A percentile compares a stretch with the other conserved stretches of the same genome.
These are phyloP conservation scores for Globisporangium paddicum DNA, from an alignment of 352 stramenopile species.

Conservation along the genomic window DNA sequence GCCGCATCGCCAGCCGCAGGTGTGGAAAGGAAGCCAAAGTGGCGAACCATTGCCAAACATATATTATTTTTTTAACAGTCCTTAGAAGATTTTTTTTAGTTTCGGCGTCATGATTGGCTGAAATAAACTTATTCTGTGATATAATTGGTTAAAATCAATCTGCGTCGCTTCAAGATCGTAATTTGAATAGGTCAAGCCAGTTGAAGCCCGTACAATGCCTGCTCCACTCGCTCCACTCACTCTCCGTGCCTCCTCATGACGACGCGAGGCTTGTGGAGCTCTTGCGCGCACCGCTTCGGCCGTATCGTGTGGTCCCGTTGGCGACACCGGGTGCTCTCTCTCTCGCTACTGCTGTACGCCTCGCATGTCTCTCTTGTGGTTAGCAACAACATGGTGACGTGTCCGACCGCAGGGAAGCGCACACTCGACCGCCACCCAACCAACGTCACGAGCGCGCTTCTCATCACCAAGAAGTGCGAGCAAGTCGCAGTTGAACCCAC, in stretches of 20 bases:
- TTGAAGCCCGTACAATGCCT: too few species aligned
- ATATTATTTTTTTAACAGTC: too few species aligned
- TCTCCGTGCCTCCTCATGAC: not conserved
- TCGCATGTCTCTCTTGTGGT: not conserved
- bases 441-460: not conserved
- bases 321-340: not conserved
- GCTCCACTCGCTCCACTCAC: not conserved
- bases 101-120: too few species aligned
- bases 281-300: not conserved
- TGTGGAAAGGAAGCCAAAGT: too few species aligned
- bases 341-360: not conserved
- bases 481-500: not conserved
- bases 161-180: too few species aligned
- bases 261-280: not conserved
- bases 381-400: not conserved
- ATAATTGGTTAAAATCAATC: too few species aligned
- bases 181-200: too few species aligned
- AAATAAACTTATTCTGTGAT: too few species aligned
- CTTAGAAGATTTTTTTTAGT: too few species aligned
- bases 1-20: too few species aligned
- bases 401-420: not conserved
- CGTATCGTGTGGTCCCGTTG: not conserved
- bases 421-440: not conserved
- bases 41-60: too few species aligned
- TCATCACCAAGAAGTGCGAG: conserved; percentile 6